A percentile compares a stretch with the other conserved stretches of the same genome.
phyloP scores from a whole-genome alignment of 805 yeast genomes.

The Ogataea kodamae region DNA sequence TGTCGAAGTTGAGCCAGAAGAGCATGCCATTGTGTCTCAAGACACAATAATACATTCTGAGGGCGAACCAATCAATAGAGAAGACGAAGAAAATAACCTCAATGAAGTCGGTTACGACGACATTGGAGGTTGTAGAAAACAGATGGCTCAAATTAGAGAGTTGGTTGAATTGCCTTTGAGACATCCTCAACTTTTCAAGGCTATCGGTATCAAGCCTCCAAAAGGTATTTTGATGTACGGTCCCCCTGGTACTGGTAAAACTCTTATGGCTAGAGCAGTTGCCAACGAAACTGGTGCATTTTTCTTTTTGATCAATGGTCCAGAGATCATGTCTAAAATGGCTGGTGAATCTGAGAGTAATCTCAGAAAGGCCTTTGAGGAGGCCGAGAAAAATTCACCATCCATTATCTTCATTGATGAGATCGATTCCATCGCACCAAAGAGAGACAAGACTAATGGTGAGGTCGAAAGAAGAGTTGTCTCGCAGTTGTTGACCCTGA shows the following conservation, averaged over 20 bases:
- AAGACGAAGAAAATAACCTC: slow-evolving; percentile 94
- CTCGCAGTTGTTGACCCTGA: slow-evolving; percentile 91
- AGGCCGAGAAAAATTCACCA: slow-evolving; percentile 98
- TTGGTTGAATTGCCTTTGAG: slow-evolving; percentile 96
- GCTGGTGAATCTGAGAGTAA: slow-evolving; percentile 99
- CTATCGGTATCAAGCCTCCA: slow-evolving; percentile 98
- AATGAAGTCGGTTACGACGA: slow-evolving; percentile 98
- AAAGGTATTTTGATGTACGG: slow-evolving; percentile 98
- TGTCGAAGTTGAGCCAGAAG: slow-evolving; percentile 97
- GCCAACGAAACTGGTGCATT: slow-evolving; percentile 99
- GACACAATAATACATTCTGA: slow-evolving; percentile 98
- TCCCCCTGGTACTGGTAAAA: slow-evolving; percentile 99
- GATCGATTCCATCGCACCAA: slow-evolving; percentile 98
- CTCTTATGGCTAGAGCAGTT: slow-evolving; percentile 99
- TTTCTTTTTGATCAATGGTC: slow-evolving; percentile 96
- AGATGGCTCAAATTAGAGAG: slow-evolving; percentile 99
- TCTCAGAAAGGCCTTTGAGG: slow-evolving; percentile 96
- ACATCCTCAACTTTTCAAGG: slow-evolving; percentile 96
- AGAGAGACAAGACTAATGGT: slow-evolving; percentile 99
- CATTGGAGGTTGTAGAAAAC: slow-evolving; percentile 98
- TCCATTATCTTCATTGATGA: slow-evolving; percentile 97
- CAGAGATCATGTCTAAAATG: slow-evolving; percentile 99
- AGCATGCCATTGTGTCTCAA: slow-evolving; percentile 96
- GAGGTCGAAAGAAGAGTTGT: slow-evolving; percentile 99
- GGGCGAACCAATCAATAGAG: slow-evolving; percentile 98